These are phyloP conservation scores for Petunia secreta DNA, from an alignment of 257 asterid species.

Conservation along the genomic window DNA sequence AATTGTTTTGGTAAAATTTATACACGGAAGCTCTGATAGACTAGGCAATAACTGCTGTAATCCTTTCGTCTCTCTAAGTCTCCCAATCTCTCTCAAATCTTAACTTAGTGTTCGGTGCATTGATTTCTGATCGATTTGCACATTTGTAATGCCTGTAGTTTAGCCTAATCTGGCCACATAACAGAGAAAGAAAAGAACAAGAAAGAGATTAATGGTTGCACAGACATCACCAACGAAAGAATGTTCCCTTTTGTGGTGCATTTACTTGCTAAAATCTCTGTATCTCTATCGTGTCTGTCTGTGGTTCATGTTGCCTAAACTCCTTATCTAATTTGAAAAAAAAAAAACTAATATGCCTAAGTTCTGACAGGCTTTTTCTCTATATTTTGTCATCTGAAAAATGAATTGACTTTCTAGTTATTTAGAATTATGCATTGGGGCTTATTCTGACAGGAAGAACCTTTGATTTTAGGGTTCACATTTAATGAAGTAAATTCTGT, in stretches of 20 bases:
- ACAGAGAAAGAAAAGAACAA: not conserved
- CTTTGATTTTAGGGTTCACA: constrained; percentile 62
- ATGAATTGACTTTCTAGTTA: not conserved
- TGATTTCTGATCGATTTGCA: not conserved
- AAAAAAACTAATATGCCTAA: too few species aligned
- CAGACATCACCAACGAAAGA: not conserved
- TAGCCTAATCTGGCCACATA: not conserved
- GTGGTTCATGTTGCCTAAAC: not conserved
- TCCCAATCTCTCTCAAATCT: constrained; percentile 9
- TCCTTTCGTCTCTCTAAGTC: not conserved
- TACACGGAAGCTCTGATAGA: not conserved
- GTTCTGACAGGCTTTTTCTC: not conserved
- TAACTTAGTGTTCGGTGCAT: not conserved
- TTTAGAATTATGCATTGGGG: not conserved
- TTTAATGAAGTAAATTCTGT: constrained; percentile 73
- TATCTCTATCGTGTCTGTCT: not conserved
- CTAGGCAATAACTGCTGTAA: not conserved
- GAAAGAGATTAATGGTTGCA: not conserved
- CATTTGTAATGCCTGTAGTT: constrained; percentile 13
- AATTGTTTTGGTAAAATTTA: not conserved
- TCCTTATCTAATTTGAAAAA: too few species aligned
- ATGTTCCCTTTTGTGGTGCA: constrained; percentile 3
- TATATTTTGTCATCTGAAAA: constrained; percentile 1
- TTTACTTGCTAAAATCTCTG: not conserved
- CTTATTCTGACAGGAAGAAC: constrained; percentile 30